Percentiles rank a stretch among this genome's conserved stretches.
Evolutionary conservation across 202 grass and related monocot genomes (phyloP).

Genomic region (Eragrostis tef): DNA sequence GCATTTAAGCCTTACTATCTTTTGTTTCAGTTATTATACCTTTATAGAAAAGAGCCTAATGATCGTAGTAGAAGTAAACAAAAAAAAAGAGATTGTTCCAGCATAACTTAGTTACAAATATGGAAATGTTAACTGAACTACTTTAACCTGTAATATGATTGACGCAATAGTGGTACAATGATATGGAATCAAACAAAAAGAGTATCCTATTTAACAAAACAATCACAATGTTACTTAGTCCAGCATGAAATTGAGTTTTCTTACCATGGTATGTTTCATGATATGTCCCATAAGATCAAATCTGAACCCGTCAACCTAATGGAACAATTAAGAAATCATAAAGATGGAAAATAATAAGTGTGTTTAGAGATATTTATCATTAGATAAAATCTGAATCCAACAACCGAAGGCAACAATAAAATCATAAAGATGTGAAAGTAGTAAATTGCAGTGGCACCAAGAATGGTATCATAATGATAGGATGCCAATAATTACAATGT

Average conservation of each 20-base stretch:
- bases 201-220: not conserved
- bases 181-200: conserved; percentile 2
- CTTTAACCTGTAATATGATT: not conserved
- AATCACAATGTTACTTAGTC: conserved; percentile 13
- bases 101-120: not conserved
- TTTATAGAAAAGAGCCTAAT: conserved; percentile 12
- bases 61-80: not conserved
- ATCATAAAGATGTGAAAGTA: not conserved
- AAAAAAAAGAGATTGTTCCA: conserved; percentile 9
- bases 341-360: conserved; percentile 27
- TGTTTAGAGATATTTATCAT: conserved; percentile 62
- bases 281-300: conserved; percentile 99
- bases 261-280: conserved; percentile 91
- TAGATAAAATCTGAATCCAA: conserved; percentile 92
- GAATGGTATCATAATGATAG: not conserved
- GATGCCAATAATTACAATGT: conserved; percentile 22
- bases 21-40: not conserved
- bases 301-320: conserved; percentile 90
- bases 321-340: conserved; percentile 40
- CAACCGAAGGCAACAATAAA: conserved; percentile 59
- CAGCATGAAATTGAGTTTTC: conserved; percentile 26
- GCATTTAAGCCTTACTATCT: not conserved
- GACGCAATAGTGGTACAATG: not conserved
- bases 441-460: not conserved
- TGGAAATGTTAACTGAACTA: not conserved